Conservation (phyloP, 108 stramenopile genomes). For the Poteriospumella lacustris region DNA sequence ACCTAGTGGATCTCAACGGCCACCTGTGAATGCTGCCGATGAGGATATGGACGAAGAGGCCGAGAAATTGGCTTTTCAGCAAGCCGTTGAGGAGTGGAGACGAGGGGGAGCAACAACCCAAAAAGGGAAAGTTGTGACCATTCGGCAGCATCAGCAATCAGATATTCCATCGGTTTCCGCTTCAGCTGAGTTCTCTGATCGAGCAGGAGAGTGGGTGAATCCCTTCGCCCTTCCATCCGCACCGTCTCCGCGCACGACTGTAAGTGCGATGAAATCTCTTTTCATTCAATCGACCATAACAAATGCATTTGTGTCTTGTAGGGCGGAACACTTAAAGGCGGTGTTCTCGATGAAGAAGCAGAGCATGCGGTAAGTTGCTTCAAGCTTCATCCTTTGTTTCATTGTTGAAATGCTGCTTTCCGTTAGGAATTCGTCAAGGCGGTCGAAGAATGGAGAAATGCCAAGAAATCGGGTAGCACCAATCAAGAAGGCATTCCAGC, state of each 20-base stretch:
- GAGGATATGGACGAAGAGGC: slow-evolving; percentile 44
- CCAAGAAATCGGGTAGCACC: not conserved
- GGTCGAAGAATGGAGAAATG: slow-evolving; percentile 22
- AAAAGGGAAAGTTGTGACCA: not conserved
- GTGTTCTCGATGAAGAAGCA: slow-evolving; percentile 21
- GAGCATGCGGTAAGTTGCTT: slow-evolving; percentile 6
- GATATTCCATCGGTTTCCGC: not conserved
- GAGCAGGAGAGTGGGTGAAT: slow-evolving; percentile 15
- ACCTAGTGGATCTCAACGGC: not conserved
- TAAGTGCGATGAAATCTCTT: no score
- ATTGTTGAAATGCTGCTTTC: not conserved
- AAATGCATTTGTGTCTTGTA: not conserved
- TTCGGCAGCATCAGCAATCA: not conserved
- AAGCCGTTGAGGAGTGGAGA: slow-evolving; percentile 47
- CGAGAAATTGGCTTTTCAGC: slow-evolving; percentile 43
- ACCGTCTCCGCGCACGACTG: not conserved
- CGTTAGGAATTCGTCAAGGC: slow-evolving; percentile 16
- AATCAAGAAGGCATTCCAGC: no score
- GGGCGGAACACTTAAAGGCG: not conserved
- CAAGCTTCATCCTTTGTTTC: not conserved
- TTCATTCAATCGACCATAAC: no score
- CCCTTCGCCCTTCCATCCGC: slow-evolving; percentile 2
- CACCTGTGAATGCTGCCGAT: not conserved
- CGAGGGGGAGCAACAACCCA: not conserved
- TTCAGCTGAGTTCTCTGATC: not conserved